Conservation (phyloP, 257 asterid species). For the Ilex aquifolium region DNA sequence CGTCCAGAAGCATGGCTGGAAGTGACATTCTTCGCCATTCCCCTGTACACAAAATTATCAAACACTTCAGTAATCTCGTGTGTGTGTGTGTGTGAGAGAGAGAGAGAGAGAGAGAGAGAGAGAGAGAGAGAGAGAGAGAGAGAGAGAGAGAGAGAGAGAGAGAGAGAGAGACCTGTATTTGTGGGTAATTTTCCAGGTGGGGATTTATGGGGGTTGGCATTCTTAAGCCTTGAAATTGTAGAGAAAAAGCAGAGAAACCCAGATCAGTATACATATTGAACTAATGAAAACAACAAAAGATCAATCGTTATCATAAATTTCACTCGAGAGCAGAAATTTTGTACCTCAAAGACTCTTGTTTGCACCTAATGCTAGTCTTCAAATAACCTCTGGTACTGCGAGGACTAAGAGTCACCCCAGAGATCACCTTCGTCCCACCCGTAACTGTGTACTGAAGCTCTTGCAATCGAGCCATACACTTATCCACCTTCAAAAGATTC, state of each 20-base stretch:
- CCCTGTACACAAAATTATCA: slow-evolving; percentile 18
- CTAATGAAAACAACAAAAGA: neutral
- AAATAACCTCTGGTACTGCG: slow-evolving; percentile 3
- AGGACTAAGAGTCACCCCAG: neutral
- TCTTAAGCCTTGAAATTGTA: slow-evolving; percentile 44
- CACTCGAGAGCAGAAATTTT: neutral
- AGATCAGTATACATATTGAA: neutral
- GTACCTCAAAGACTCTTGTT: slow-evolving; percentile 40
- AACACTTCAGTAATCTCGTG: neutral
- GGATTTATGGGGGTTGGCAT: slow-evolving; percentile 41
- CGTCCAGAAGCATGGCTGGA: slow-evolving; percentile 92
- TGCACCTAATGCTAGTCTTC: neutral
- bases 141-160: neutral
- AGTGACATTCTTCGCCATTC: slow-evolving; percentile 79
- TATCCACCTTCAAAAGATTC: slow-evolving; percentile 56
- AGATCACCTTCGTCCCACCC: slow-evolving; percentile 16
- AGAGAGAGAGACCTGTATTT: slow-evolving; percentile 38
- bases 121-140: too few relatives aligned
- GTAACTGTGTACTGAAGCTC: slow-evolving; percentile 80
- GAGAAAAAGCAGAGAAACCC: neutral
- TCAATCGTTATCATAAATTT: neutral
- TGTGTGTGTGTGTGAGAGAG: neutral
- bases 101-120: slow-evolving; percentile 10
- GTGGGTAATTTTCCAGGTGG: slow-evolving; percentile 74
- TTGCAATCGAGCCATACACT: slow-evolving; percentile 83